Conservation (phyloP, 495 filamentous ascomycete species). For the Bacidia rubella region DNA sequence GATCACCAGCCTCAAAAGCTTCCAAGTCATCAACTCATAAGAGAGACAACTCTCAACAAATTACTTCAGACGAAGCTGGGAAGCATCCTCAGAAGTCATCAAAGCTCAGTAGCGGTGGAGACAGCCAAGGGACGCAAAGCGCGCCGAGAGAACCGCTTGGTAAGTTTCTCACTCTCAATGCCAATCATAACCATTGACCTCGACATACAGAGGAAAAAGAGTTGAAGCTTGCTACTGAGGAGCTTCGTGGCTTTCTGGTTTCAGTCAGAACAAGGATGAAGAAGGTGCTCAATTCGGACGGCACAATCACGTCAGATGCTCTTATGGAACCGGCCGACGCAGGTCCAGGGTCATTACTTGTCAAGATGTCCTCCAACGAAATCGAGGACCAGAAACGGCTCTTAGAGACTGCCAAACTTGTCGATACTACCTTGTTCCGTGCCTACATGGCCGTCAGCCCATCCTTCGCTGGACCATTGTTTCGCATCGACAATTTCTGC, state of each 20-base stretch:
- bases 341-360: constrained; percentile 32
- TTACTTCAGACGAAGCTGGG: background rate
- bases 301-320: constrained; percentile 52
- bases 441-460: constrained; percentile 85
- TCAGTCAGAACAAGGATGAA: constrained; percentile 72
- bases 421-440: constrained; percentile 90
- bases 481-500: constrained; percentile 94
- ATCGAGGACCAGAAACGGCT: constrained; percentile 57
- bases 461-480: constrained; percentile 71
- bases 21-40: background rate
- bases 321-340: constrained; percentile 34
- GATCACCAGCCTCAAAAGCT: constrained; percentile 8
- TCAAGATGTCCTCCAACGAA: constrained; percentile 20
- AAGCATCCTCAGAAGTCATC: background rate
- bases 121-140: constrained; percentile 16
- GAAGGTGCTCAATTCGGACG: constrained; percentile 62
- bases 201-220: constrained; percentile 53
- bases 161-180: constrained; percentile 13
- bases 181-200: constrained; percentile 2
- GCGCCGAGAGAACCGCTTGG: constrained; percentile 35
- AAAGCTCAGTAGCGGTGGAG: constrained; percentile 14
- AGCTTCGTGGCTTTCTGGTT: constrained; percentile 73
- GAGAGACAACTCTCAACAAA: background rate
- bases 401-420: constrained; percentile 58
- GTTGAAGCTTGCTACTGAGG: constrained; percentile 61